phyloP scores from a whole-genome alignment of 2,329 filamentous ascomycete genomes.

The Pseudogymnoascus sp. region DNA sequence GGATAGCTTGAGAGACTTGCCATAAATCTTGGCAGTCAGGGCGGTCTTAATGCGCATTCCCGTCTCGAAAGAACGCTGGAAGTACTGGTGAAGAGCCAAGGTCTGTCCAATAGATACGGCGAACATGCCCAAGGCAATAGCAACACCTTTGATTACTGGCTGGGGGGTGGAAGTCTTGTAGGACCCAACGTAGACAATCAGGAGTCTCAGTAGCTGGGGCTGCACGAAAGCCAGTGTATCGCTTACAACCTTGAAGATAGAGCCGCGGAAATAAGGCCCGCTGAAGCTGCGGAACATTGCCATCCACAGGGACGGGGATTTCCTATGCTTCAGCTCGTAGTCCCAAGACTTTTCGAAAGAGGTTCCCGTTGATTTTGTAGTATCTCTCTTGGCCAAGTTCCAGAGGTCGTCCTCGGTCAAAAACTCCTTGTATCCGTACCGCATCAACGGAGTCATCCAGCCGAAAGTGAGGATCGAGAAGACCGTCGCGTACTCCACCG shows the following conservation, averaged over 20 bases:
- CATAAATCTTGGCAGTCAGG: slow-evolving; percentile 83
- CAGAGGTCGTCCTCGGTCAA: slow-evolving; percentile 93
- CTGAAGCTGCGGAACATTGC: slow-evolving; percentile 79
- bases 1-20: slow-evolving; percentile 80
- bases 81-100: slow-evolving; percentile 90
- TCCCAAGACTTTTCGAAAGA: slow-evolving; percentile 70
- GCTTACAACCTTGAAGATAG: slow-evolving; percentile 81
- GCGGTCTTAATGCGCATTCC: slow-evolving; percentile 96
- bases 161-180: slow-evolving; percentile 57
- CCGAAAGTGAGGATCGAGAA: slow-evolving; percentile 92
- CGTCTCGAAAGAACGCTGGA: slow-evolving; percentile 87
- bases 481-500: slow-evolving; percentile 78
- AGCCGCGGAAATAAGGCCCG: slow-evolving; percentile 70
- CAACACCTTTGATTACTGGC: slow-evolving; percentile 73
- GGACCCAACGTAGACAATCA: slow-evolving; percentile 79
- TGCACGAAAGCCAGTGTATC: slow-evolving; percentile 82
- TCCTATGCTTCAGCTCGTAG: slow-evolving; percentile 58
- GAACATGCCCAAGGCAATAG: slow-evolving; percentile 91
- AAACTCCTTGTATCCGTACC: slow-evolving; percentile 81
- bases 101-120: slow-evolving; percentile 78
- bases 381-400: slow-evolving; percentile 75
- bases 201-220: slow-evolving; percentile 74
- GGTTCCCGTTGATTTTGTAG: slow-evolving; percentile 63
- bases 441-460: slow-evolving; percentile 99
- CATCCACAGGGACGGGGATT: slow-evolving; percentile 72